Evolutionary conservation across 139 green algal species (phyloP), one percentile per base, ranked within the genome.

Genomic region (Chlorella sp.): DNA sequence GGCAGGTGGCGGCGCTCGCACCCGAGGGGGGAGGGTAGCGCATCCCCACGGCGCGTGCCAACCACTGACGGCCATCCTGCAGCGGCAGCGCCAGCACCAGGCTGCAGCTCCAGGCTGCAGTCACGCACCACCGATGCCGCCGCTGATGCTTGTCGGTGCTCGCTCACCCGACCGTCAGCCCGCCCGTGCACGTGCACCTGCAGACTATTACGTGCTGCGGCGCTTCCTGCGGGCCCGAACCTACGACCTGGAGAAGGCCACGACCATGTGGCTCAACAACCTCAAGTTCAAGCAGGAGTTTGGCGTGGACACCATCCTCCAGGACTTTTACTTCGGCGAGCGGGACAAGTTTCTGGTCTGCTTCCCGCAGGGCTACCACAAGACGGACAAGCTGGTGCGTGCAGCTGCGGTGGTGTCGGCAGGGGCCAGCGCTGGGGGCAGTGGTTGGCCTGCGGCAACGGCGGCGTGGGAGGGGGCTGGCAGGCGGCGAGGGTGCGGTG

Each of bases 271-370:
- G 77, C 30, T 78, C 49, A 78, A 86, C 61, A 77, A 78, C 14
- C n/a, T 90, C 4, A 66, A 74, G 29, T 93, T 85, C 84, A 77
- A 80, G 20, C 29, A 65, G 24, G 82, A 93, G 34, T 88, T 91
- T 49, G 76, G 74, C 10, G 80, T 88, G 14, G 90, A 96, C 72
- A 81, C 67, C 34, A 88, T 94, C 59, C 61, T 96, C 2, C 64
- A 93, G 31, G 83, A 94, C 67, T 98, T 98, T 70, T 61, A 90
- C 10, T 98, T 97, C 69, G 72, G 82, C 31, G 94, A 98, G 82
- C 74, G 90, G 23, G 88, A 93, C 36, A 79, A 91, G 62, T 96
- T 98, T 70, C 83, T 98, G 27, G 77, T 88, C n/a, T 68, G 91
- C 1, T 98, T 96, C 72, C 93, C 92, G 0, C 92, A 88, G 62